These are phyloP conservation scores for Podospora pseudoanserina DNA, from an alignment of 495 filamentous ascomycete species.

Conservation along the genomic window DNA sequence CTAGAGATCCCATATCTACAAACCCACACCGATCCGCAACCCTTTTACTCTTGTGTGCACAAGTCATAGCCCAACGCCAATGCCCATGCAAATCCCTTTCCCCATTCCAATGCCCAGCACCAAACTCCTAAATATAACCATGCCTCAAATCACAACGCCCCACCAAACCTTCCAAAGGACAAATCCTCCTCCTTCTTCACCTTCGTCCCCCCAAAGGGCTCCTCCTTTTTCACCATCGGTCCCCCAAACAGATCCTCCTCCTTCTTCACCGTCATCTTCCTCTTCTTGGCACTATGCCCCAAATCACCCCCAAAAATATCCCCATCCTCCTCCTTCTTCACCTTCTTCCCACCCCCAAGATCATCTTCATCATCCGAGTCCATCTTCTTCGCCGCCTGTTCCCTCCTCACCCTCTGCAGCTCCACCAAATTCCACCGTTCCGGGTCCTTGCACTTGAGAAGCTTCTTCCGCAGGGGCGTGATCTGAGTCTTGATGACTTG, in stretches of 20 bases:
- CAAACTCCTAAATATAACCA: too few species aligned
- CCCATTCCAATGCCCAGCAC: too few species aligned
- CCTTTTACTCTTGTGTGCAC: too few species aligned
- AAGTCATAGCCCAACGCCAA: too few species aligned
- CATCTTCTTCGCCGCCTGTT: constrained; percentile 42
- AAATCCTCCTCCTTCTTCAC: constrained; percentile 40
- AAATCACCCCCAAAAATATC: constrained; percentile 41
- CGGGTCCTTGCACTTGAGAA: constrained; percentile 75
- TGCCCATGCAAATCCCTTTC: too few species aligned
- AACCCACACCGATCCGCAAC: too few species aligned
- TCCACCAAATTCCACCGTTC: constrained; percentile 59
- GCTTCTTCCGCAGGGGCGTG: constrained; percentile 63
- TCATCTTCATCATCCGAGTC: constrained; percentile 30
- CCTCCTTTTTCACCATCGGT: constrained; percentile 39
- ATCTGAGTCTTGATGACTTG: constrained; percentile 38
- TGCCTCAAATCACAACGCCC: constrained; percentile 17
- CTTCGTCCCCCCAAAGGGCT: not conserved
- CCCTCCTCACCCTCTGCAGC: constrained; percentile 48
- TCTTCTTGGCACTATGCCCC: constrained; percentile 52
- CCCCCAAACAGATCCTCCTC: constrained; percentile 6
- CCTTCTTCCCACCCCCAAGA: constrained; percentile 32
- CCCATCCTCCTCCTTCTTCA: constrained; percentile 38
- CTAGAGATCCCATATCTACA: too few species aligned
- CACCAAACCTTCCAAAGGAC: not conserved
- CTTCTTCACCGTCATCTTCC: constrained; percentile 52